These are phyloP conservation scores for Parascedosporium putredinis DNA, from an alignment of 2,329 filamentous ascomycete genomes.

Conservation along the genomic window DNA sequence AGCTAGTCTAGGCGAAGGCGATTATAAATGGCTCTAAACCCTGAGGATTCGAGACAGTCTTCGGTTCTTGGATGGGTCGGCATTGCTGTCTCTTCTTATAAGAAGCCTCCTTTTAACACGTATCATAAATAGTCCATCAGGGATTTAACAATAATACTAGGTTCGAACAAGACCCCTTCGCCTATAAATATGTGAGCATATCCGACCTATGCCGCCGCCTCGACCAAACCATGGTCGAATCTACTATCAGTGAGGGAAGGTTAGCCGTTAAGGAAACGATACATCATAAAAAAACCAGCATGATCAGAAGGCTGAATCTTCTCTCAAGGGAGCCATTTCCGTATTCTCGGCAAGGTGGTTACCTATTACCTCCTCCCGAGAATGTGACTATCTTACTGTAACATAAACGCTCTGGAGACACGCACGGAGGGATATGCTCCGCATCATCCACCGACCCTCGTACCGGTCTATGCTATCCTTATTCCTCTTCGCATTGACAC, in stretches of 20 bases:
- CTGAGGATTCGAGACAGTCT: constrained; percentile 28
- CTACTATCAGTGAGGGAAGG: constrained; percentile 8
- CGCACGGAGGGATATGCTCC: constrained; percentile 26
- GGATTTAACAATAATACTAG: constrained; percentile 11
- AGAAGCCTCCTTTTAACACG: too few relatives aligned
- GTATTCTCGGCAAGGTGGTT: constrained; percentile 22
- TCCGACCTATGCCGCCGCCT: constrained; percentile 20
- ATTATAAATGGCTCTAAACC: constrained; percentile 16
- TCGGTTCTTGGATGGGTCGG: constrained; percentile 31
- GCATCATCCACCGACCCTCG: constrained; percentile 28
- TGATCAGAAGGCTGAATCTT: constrained; percentile 16
- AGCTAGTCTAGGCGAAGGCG: constrained; percentile 9
- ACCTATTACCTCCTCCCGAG: constrained; percentile 13
- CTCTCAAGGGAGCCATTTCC: constrained; percentile 17
- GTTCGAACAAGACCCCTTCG: constrained; percentile 15
- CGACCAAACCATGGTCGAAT: constrained; percentile 24
- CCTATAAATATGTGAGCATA: constrained; percentile 21
- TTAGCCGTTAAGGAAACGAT: background rate
- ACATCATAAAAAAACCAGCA: constrained; percentile 12
- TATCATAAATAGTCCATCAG: background rate
- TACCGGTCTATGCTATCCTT: constrained; percentile 30
- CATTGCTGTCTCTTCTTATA: constrained; percentile 31
- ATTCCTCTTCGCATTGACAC: constrained; percentile 28
- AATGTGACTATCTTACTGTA: constrained; percentile 11
- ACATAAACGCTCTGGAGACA: constrained; percentile 22